Percentiles rank a stretch among this genome's conserved stretches.
Evolutionary conservation across 1,284 basidiomycete species (phyloP).

Genomic region (Megacollybia platyphylla): DNA sequence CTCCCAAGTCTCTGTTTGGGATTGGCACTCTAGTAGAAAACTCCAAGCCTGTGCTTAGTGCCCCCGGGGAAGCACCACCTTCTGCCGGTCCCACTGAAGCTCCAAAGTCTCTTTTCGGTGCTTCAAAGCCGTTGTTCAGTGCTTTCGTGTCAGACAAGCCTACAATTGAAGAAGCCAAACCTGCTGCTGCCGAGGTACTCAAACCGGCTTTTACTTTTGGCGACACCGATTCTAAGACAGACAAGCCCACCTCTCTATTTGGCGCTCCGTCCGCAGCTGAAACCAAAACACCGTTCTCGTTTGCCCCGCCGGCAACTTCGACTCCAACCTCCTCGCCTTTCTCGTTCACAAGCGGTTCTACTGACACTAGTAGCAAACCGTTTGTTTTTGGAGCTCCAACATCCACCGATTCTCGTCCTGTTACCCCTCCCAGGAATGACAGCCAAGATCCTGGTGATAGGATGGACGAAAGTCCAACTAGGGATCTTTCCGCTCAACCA

Average conservation of each 20-base stretch:
- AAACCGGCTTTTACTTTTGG: slow-evolving; percentile 4
- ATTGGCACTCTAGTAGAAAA: slow-evolving; percentile 1
- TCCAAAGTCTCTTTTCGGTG: slow-evolving; percentile 5
- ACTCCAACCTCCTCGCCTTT: slow-evolving; percentile 9
- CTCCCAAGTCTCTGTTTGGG: slow-evolving; percentile 4
- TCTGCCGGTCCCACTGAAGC: not conserved
- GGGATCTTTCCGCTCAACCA: not conserved
- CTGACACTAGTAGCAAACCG: slow-evolving; percentile 2
- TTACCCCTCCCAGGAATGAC: slow-evolving; percentile 6
- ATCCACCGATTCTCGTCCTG: slow-evolving; percentile 8
- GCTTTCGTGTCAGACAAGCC: not conserved
- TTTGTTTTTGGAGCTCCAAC: slow-evolving; percentile 5
- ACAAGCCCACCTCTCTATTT: too few relatives aligned
- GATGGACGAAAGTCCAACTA: slow-evolving; percentile 7
- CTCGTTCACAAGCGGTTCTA: slow-evolving; percentile 9
- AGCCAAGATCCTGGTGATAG: slow-evolving; percentile 1
- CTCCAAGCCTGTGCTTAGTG: slow-evolving; percentile 4
- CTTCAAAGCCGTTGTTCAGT: slow-evolving; percentile 14
- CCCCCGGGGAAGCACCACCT: slow-evolving; percentile 3
- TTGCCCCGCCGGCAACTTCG: slow-evolving; percentile 3
- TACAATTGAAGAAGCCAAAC: not conserved
- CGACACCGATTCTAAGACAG: slow-evolving; percentile 1
- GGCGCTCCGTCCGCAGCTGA: slow-evolving; percentile 1
- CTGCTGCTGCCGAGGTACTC: not conserved
- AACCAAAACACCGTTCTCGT: slow-evolving; percentile 3